Base-by-base conservation (phyloP, 2,329 filamentous ascomycete species). In the Xylariaceae sp. region DNA sequence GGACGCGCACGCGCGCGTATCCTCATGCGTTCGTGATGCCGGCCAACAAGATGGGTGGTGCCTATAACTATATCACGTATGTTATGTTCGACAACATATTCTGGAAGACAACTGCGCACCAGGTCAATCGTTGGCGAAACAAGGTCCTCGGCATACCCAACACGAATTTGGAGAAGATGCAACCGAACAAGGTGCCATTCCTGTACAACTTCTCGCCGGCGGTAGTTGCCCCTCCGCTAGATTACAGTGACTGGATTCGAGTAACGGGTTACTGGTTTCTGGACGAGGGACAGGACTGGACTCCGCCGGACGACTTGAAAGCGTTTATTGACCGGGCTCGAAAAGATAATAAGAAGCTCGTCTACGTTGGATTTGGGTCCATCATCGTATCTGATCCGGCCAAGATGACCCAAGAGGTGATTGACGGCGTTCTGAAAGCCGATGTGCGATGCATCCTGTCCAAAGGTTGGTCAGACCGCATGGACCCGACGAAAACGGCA, bases 211-310 rank as follows among this genome's bases (percentile, higher is more conserved):
- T 97, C 73, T 96, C 90, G 58, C 91, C 92, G 0, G 89, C 86
- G 9, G 94, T 99, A 10, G 94, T 99, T n/a, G 86, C 90, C 1
- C 93, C 92, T 34, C 94, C 94, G 13, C 80, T 97, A 1, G 94
- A 99, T 75, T 99, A 92, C 75, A 93, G 90, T 48, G 94, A 97
- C 73, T 99, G 94, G 94, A 94, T 99, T 72, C 86, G 91, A 49
- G 90, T 97, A 6, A 97, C 94, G 0, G 94, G 94, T 0, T 97
- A 99, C 76, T 99, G 94, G 94, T 97, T 99, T 74, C 77, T 99
- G 53, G 88, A 96, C 66, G 93, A 97, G 73, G 82, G 78, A 2
- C 67, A 65, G 50, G 80, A 59, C 30, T 97, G 87, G 80, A 80
- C 82, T 51, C 92, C 94, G 1, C 89, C 92, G 0, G 73, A 80